Percentiles rank a stretch among this genome's conserved stretches.
Conservation (phyloP, 2,329 filamentous ascomycete species). For the Botrytis galanthina region DNA sequence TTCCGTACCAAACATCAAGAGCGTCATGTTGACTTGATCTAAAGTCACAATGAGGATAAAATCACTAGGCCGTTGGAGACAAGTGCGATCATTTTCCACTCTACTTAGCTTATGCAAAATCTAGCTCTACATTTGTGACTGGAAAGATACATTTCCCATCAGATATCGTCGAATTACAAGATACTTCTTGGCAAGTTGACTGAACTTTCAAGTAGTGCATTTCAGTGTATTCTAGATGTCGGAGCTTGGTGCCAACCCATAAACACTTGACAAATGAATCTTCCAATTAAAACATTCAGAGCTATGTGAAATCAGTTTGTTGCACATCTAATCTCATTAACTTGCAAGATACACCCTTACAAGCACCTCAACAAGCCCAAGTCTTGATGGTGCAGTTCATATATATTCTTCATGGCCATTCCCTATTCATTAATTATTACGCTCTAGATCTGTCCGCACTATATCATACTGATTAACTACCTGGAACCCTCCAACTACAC, state of each 20-base stretch:
- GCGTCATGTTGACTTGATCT: not conserved
- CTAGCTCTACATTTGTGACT: not conserved
- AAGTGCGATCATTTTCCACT: not conserved
- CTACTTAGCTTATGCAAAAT: not conserved
- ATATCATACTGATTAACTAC: accelerated
- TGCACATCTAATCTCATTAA: not conserved
- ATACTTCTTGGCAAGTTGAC: not conserved
- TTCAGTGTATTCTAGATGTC: not conserved
- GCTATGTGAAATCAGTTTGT: not conserved
- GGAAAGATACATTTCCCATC: not conserved
- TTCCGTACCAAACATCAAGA: not conserved
- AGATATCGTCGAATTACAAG: not conserved
- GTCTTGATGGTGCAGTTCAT: not conserved
- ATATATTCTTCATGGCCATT: not conserved
- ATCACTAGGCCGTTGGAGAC: not conserved
- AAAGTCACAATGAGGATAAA: not conserved
- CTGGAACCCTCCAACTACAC: not conserved
- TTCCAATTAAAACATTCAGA: not conserved
- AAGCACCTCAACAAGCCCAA: not conserved
- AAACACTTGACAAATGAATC: not conserved
- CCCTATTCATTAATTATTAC: not conserved
- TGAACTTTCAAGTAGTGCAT: not conserved
- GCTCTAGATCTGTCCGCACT: not conserved
- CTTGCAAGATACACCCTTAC: not conserved
- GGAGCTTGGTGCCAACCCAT: not conserved